Evolutionary conservation across 2,329 filamentous ascomycete species (phyloP).

Genomic region (Ploettnerulaceae sp.): DNA sequence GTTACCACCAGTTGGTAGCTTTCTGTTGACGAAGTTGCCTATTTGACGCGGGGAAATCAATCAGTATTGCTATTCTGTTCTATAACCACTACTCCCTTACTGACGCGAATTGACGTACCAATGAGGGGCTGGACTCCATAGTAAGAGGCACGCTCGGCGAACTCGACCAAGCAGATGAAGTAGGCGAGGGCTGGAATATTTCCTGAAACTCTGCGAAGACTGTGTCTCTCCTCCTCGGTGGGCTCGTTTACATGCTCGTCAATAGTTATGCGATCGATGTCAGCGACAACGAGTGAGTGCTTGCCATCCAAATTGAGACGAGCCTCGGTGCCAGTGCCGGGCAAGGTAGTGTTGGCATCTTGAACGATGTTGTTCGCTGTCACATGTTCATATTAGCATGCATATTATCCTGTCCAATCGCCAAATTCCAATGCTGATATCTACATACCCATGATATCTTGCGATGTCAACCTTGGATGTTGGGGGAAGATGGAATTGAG

Average conservation of each 20-base stretch:
- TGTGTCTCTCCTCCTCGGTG: conserved; percentile 56
- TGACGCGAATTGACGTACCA: too few species aligned
- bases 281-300: conserved; percentile 18
- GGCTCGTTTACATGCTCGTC: conserved; percentile 34
- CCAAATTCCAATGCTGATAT: too few species aligned
- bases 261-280: conserved; percentile 8
- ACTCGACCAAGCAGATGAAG: conserved; percentile 66
- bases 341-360: conserved; percentile 6
- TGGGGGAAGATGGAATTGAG: not conserved
- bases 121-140: conserved; percentile 61
- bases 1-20: conserved; percentile 46
- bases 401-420: too few species aligned
- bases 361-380: conserved; percentile 6
- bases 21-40: conserved; percentile 59
- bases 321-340: conserved; percentile 11
- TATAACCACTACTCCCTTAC: too few species aligned
- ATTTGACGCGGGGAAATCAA: too few species aligned
- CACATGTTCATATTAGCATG: not conserved
- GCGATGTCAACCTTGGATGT: not conserved
- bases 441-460: conserved; percentile 7
- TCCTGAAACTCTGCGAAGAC: conserved; percentile 59
- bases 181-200: conserved; percentile 62
- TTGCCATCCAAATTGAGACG: conserved; percentile 18
- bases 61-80: too few species aligned
- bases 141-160: conserved; percentile 75